Percentiles rank a stretch among this genome's conserved stretches.
These are phyloP conservation scores for Xenoacremonium recifei DNA, from an alignment of 2,329 filamentous ascomycete species.

Conservation along the genomic window DNA sequence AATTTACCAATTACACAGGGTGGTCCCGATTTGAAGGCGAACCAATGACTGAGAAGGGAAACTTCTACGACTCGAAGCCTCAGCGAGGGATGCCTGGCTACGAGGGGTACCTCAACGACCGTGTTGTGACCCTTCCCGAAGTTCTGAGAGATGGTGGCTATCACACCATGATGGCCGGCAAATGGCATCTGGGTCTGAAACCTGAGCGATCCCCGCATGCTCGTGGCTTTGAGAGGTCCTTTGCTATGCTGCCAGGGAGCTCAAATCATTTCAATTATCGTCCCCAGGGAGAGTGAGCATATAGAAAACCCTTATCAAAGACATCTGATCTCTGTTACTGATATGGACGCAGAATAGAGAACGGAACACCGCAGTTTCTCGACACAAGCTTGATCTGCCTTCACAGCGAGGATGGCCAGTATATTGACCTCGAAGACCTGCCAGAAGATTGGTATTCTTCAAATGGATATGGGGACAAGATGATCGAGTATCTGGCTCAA, in stretches of 20 bases:
- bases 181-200: slow-evolving; percentile 27
- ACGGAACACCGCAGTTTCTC: slow-evolving; percentile 15
- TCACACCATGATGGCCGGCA: slow-evolving; percentile 55
- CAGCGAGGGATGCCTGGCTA: slow-evolving; percentile 6
- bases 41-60: slow-evolving; percentile 5
- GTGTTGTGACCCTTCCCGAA: slow-evolving; percentile 52
- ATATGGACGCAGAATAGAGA: no score
- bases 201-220: slow-evolving; percentile 12
- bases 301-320: no score
- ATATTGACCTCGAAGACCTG: slow-evolving; percentile 13
- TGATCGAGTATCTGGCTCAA: slow-evolving; percentile 39
- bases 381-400: slow-evolving; percentile 16
- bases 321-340: no score
- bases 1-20: slow-evolving; percentile 32
- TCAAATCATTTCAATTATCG: slow-evolving; percentile 45
- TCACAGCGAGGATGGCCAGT: slow-evolving; percentile 14
- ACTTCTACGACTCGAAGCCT: slow-evolving; percentile 12
- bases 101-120: slow-evolving; percentile 56
- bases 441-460: slow-evolving; percentile 47
- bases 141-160: slow-evolving; percentile 56
- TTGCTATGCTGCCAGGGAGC: slow-evolving; percentile 60
- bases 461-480: slow-evolving; percentile 41
- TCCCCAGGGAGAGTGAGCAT: slow-evolving; percentile 12
- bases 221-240: slow-evolving; percentile 56
- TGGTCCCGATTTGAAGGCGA: neutral